Evolutionary conservation across 345 rosid genomes (phyloP).

Genomic region (Euphorbia tirucalli): DNA sequence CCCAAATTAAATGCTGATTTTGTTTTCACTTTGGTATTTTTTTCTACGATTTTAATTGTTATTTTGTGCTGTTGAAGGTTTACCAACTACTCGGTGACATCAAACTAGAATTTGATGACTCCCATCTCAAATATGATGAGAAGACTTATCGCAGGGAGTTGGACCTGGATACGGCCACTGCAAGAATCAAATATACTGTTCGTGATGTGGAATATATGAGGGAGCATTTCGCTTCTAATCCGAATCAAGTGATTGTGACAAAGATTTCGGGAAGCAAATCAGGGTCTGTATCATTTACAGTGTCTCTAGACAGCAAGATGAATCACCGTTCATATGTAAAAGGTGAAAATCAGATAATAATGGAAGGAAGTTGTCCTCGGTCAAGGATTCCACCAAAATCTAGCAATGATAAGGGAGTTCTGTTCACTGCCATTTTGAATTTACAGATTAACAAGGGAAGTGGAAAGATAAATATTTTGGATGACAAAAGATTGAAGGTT

Average conservation of each 20-base stretch:
- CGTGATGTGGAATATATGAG: slow-evolving; percentile 57
- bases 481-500: slow-evolving; percentile 63
- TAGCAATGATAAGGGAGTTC: slow-evolving; percentile 54
- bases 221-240: slow-evolving; percentile 71
- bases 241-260: slow-evolving; percentile 63
- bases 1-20: background rate
- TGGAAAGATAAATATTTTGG: slow-evolving; percentile 47
- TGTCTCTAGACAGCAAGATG: slow-evolving; percentile 58
- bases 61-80: slow-evolving; percentile 42
- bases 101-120: slow-evolving; percentile 67
- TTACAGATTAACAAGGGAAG: slow-evolving; percentile 53
- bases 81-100: slow-evolving; percentile 88
- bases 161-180: slow-evolving; percentile 80
- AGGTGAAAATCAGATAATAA: slow-evolving; percentile 50
- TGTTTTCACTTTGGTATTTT: background rate
- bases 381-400: slow-evolving; percentile 53
- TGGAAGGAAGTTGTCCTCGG: slow-evolving; percentile 73
- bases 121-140: slow-evolving; percentile 58
- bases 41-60: background rate
- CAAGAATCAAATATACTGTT: slow-evolving; percentile 59
- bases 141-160: slow-evolving; percentile 80
- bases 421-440: slow-evolving; percentile 64
- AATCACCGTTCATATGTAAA: slow-evolving; percentile 49
- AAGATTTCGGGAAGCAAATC: slow-evolving; percentile 64
- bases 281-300: slow-evolving; percentile 63